These are phyloP conservation scores for Lactarius pseudohatsudake DNA, from an alignment of 768 basidiomycete genomes.

Conservation along the genomic window DNA sequence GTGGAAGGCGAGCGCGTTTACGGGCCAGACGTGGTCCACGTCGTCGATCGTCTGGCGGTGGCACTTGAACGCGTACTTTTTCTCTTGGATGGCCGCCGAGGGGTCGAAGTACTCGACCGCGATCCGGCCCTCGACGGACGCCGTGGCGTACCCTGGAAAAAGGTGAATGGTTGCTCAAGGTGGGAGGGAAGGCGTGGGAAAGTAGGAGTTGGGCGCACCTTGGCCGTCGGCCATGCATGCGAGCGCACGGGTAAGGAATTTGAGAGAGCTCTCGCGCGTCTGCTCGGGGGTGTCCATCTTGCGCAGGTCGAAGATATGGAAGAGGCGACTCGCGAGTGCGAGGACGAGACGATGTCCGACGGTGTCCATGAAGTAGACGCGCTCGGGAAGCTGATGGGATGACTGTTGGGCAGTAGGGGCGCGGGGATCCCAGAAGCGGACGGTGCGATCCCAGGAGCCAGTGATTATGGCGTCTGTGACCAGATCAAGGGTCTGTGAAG, in stretches of 20 bases:
- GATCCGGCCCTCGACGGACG: constrained; percentile 93
- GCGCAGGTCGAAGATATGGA: constrained; percentile 86
- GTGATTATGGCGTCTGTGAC: constrained; percentile 68
- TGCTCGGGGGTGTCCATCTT: constrained; percentile 75
- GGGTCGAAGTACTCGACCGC: constrained; percentile 97
- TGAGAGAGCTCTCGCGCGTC: constrained; percentile 87
- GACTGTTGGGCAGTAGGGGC: constrained; percentile 55
- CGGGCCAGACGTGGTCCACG: constrained; percentile 95
- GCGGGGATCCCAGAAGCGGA: constrained; percentile 87
- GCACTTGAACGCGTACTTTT: constrained; percentile 96
- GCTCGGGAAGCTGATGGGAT: constrained; percentile 70
- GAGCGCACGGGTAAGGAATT: constrained; percentile 90
- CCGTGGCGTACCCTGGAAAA: constrained; percentile 79
- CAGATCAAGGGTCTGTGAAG: not conserved
- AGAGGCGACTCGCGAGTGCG: constrained; percentile 87
- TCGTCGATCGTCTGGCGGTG: constrained; percentile 89
- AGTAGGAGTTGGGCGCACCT: constrained; percentile 45
- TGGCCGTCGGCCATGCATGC: constrained; percentile 93
- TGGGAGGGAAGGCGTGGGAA: constrained; percentile 8
- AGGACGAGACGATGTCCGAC: constrained; percentile 81
- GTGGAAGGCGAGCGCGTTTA: constrained; percentile 94
- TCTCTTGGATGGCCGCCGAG: constrained; percentile 70
- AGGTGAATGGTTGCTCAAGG: not conserved
- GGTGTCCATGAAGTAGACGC: constrained; percentile 82
- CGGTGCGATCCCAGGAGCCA: constrained; percentile 88